Conservation (phyloP, 768 basidiomycete species). For the Pleurotus pulmonarius region DNA sequence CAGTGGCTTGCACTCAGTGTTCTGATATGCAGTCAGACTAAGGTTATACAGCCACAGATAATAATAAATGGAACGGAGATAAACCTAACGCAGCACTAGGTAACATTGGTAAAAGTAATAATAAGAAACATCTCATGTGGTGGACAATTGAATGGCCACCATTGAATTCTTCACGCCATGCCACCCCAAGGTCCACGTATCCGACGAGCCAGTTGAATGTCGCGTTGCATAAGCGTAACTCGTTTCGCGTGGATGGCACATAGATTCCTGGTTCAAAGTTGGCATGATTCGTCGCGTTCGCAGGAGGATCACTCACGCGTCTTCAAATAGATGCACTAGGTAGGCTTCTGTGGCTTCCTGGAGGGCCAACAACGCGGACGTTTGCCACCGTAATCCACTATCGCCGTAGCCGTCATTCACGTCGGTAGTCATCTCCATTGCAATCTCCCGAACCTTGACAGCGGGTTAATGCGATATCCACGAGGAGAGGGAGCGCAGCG, state of each 20-base stretch:
- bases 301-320: constrained; percentile 71
- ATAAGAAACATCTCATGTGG: too few relatives aligned
- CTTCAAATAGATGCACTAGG: constrained; percentile 95
- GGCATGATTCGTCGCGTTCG: not conserved
- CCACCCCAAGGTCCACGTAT: constrained; percentile 91
- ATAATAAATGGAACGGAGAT: too few relatives aligned
- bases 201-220: constrained; percentile 93
- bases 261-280: constrained; percentile 59
- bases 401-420: constrained; percentile 56
- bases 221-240: constrained; percentile 96
- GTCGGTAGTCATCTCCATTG: constrained; percentile 84
- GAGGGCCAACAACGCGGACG: constrained; percentile 86
- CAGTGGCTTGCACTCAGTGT: too few relatives aligned
- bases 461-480: not conserved
- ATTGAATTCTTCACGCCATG: constrained; percentile 38
- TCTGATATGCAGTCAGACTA: too few relatives aligned
- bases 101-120: too few relatives aligned
- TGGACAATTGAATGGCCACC: not conserved
- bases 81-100: too few relatives aligned
- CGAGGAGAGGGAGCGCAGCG: constrained; percentile 19
- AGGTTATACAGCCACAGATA: too few relatives aligned
- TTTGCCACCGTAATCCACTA: constrained; percentile 85
- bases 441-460: constrained; percentile 91
- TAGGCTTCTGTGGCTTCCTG: constrained; percentile 97
- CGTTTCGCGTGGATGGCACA: constrained; percentile 98